Conservation (phyloP, 2,329 filamentous ascomycete species). For the Metarhizium humberi region DNA sequence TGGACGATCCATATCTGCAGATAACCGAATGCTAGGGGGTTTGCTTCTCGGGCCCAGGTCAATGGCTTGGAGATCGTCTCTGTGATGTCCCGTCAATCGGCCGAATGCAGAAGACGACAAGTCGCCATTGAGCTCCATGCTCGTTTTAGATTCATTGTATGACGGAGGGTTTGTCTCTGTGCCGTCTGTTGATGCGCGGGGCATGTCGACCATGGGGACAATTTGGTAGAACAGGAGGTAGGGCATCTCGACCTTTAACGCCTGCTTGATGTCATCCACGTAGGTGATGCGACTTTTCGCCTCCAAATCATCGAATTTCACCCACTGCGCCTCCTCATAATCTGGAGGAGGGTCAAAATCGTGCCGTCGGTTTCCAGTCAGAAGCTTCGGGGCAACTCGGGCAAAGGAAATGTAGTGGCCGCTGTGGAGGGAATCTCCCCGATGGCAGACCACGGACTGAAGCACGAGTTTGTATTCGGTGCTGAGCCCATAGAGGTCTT, state of each 20-base stretch:
- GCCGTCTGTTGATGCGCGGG: slow-evolving; percentile 35
- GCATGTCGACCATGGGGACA: slow-evolving; percentile 69
- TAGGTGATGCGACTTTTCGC: slow-evolving; percentile 59
- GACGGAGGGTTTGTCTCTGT: slow-evolving; percentile 46
- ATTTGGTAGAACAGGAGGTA: slow-evolving; percentile 96
- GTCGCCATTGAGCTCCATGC: slow-evolving; percentile 23
- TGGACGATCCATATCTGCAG: slow-evolving; percentile 41
- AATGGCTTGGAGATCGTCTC: slow-evolving; percentile 15
- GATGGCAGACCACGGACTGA: slow-evolving; percentile 87
- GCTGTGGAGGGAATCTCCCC: slow-evolving; percentile 74
- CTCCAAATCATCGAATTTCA: slow-evolving; percentile 82
- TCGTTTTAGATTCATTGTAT: slow-evolving; percentile 43
- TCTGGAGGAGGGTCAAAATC: slow-evolving; percentile 50
- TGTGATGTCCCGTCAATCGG: slow-evolving; percentile 6
- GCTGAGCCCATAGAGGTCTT: slow-evolving; percentile 53
- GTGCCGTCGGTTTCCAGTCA: slow-evolving; percentile 50
- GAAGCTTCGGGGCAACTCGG: slow-evolving; percentile 56
- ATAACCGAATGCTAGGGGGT: slow-evolving; percentile 44
- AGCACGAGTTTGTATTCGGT: slow-evolving; percentile 90
- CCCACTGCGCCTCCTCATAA: slow-evolving; percentile 70
- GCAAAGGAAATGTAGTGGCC: slow-evolving; percentile 89
- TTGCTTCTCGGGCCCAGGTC: slow-evolving; percentile 21
- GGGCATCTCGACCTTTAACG: slow-evolving; percentile 77
- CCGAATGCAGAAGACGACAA: slow-evolving; percentile 3
- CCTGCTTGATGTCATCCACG: slow-evolving; percentile 68